Percentiles rank a stretch among this genome's conserved stretches.
Evolutionary conservation across 306 rosid species (phyloP).

Genomic region (Fragaria nilgerrensis): DNA sequence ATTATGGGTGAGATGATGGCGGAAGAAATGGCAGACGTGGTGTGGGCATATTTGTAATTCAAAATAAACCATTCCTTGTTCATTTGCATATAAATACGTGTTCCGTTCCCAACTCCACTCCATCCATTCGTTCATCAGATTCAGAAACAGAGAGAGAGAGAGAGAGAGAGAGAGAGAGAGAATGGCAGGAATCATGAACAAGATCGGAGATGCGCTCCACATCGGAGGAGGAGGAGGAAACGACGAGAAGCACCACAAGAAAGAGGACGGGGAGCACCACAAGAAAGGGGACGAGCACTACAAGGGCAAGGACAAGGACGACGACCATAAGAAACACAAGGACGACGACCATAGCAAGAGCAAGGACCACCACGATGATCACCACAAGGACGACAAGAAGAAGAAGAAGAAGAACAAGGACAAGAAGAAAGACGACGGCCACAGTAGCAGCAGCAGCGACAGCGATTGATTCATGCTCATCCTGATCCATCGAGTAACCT

Average conservation of each 20-base stretch:
- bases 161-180: neutral
- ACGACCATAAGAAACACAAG: neutral
- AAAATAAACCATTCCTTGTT: too few relatives aligned
- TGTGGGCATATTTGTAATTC: neutral
- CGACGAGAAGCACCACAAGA: neutral
- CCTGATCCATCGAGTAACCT: neutral
- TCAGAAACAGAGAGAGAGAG: neutral
- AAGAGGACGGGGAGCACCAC: neutral
- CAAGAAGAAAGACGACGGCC: neutral
- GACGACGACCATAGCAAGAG: neutral
- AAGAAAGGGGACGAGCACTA: neutral
- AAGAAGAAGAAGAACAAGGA: slow-evolving; percentile 1
- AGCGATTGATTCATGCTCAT: neutral
- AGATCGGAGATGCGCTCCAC: slow-evolving; percentile 22
- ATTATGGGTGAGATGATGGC: neutral
- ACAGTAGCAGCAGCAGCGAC: slow-evolving; percentile 21
- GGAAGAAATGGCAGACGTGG: neutral
- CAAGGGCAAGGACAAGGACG: slow-evolving; percentile 3
- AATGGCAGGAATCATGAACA: slow-evolving; percentile 24
- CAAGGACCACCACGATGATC: neutral
- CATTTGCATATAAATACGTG: neutral
- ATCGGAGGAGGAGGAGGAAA: slow-evolving; percentile 5
- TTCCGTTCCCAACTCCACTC: neutral
- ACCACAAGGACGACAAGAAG: neutral
- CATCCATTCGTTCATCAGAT: neutral